A percentile compares a stretch with the other conserved stretches of the same genome.
Conservation (phyloP, 2,329 filamentous ascomycete species). For the Diplodia scrobiculata region DNA sequence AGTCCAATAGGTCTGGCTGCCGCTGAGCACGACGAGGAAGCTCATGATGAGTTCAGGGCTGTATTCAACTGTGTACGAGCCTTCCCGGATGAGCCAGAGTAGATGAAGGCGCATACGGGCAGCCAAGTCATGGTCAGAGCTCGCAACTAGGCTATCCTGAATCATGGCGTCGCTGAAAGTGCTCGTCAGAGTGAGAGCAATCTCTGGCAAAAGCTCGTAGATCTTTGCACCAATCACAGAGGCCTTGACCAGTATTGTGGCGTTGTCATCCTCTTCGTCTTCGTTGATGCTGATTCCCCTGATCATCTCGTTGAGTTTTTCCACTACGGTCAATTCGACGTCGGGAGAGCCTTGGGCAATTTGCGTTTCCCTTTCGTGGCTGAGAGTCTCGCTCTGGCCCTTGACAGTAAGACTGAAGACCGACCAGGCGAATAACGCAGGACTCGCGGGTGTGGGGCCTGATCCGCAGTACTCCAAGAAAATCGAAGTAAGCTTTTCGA, state of each 20-base stretch:
- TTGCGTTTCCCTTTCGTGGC: constrained; percentile 38
- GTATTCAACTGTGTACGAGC: constrained; percentile 69
- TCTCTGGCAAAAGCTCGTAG: constrained; percentile 17
- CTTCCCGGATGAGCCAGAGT: constrained; percentile 69
- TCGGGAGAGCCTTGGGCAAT: constrained; percentile 30
- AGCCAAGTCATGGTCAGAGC: constrained; percentile 2
- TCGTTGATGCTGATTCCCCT: constrained; percentile 13
- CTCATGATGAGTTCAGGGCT: constrained; percentile 69
- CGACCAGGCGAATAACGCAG: constrained; percentile 79
- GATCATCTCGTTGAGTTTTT: constrained; percentile 22
- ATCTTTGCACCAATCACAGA: constrained; percentile 2
- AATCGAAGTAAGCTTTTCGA: constrained; percentile 73
- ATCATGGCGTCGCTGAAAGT: constrained; percentile 9
- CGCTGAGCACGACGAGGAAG: constrained; percentile 64
- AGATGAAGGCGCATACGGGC: constrained; percentile 45
- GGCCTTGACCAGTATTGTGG: constrained; percentile 16
- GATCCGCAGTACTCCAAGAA: constrained; percentile 53
- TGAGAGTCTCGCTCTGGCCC: constrained; percentile 30
- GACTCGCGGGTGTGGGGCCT: constrained; percentile 65
- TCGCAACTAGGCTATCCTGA: background rate
- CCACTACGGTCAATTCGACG: constrained; percentile 9
- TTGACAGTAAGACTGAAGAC: constrained; percentile 54
- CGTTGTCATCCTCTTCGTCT: constrained; percentile 24
- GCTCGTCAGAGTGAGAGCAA: constrained; percentile 6
- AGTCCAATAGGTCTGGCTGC: constrained; percentile 48